phyloP scores from a whole-genome alignment of 345 rosid species.

The sweet orange (Citrus sinensis) region DVS_A1.0 CM039168.1:4112501-4113000 shows the following conservation, averaged over 20 bases:
- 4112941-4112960: not conserved
- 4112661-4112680: conserved; percentile 99
- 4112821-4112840: conserved; percentile 10
- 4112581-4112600: conserved; percentile 87
- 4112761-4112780: not conserved
- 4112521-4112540: conserved; percentile 84
- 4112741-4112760: conserved; percentile 40
- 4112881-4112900: not conserved
- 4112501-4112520: conserved; percentile 84
- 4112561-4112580: conserved; percentile 73
- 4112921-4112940: too few relatives aligned
- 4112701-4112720: conserved; percentile 93
- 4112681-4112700: conserved; percentile 92
- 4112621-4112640: conserved; percentile 94
- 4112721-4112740: conserved; percentile 92
- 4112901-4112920: not conserved
- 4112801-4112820: not conserved
- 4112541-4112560: conserved; percentile 71
- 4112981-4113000: conserved; percentile 4
- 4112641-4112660: conserved; percentile 93
- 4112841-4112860: not conserved
- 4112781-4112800: not conserved
- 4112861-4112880: not conserved
- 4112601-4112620: conserved; percentile 98
- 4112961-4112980: not conserved